Conservation (phyloP, 106 monocot species). For the Dioscorea zingiberensis region DNA sequence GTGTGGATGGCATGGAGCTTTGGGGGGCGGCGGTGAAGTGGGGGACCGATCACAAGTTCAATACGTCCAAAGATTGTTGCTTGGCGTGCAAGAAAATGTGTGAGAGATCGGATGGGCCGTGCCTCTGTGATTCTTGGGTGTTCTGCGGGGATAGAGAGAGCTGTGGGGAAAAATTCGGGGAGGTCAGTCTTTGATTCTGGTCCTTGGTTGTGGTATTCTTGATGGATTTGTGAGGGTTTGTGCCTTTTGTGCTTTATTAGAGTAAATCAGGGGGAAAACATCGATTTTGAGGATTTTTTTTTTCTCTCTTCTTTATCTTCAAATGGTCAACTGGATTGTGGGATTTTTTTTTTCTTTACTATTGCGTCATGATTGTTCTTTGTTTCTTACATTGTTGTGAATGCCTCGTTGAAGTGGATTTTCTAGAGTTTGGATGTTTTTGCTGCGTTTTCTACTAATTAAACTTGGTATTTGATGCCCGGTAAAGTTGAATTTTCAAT, state of each 20-base stretch:
- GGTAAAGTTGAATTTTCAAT: too few species aligned
- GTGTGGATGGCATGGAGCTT: conserved; percentile 64
- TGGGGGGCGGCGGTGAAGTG: conserved; percentile 88
- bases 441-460: too few species aligned
- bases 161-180: conserved; percentile 75
- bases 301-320: too few species aligned
- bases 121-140: conserved; percentile 94
- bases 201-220: background rate
- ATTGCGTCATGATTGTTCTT: too few species aligned
- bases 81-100: conserved; percentile 84
- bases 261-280: too few species aligned
- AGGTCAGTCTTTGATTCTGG: conserved; percentile 23
- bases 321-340: too few species aligned
- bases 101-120: conserved; percentile 41
- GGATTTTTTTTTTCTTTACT: background rate
- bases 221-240: background rate
- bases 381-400: too few species aligned
- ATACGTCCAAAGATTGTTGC: conserved; percentile 69
- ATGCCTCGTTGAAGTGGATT: too few species aligned
- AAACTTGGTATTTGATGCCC: too few species aligned
- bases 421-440: too few species aligned
- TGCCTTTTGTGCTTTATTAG: too few species aligned
- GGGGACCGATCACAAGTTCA: conserved; percentile 71
- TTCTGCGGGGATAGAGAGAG: conserved; percentile 74
- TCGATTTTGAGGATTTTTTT: too few species aligned